phyloP scores from a whole-genome alignment of 192 early-diverging fungal genomes.

The Lobosporangium transversale region DNA sequence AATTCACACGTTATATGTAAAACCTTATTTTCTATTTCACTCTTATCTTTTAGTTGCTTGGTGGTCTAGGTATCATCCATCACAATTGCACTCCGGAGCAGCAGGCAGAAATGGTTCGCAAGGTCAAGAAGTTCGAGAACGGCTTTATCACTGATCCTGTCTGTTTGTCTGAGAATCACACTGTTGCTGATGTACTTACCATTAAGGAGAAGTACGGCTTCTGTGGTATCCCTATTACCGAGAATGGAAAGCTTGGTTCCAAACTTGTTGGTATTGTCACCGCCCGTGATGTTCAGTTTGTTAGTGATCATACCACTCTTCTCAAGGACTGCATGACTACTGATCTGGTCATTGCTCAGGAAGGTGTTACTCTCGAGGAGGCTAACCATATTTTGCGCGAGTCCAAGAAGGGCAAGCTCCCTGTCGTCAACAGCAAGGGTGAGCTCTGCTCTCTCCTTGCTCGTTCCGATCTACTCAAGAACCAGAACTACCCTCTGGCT shows the following conservation, averaged over 20 bases:
- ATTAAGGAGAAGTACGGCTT: conserved; percentile 92
- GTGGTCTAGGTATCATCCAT: conserved; percentile 97
- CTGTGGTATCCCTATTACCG: conserved; percentile 97
- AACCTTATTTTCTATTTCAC: conserved; percentile 13
- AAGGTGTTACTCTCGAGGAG: conserved; percentile 90
- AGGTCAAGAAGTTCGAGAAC: conserved; percentile 98
- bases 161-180: conserved; percentile 83
- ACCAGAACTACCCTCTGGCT: conserved; percentile 94
- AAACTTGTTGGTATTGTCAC: conserved; percentile 97
- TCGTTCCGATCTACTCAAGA: conserved; percentile 96
- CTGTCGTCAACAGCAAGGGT: conserved; percentile 87
- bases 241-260: conserved; percentile 85
- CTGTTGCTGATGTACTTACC: conserved; percentile 83
- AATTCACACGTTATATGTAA: conserved; percentile 13
- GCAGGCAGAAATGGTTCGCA: conserved; percentile 98
- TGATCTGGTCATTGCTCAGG: conserved; percentile 83
- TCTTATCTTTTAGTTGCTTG: conserved; percentile 64
- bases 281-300: conserved; percentile 95
- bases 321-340: conserved; percentile 91
- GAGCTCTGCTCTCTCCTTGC: conserved; percentile 91
- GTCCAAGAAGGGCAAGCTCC: conserved; percentile 97
- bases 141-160: conserved; percentile 97
- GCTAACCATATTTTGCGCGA: conserved; percentile 88
- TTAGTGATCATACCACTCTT: conserved; percentile 68
- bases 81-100: conserved; percentile 96